These are phyloP conservation scores for Pyrrhoderma lamaoense DNA, from an alignment of 1,284 basidiomycete genomes.

Conservation along the genomic window DNA sequence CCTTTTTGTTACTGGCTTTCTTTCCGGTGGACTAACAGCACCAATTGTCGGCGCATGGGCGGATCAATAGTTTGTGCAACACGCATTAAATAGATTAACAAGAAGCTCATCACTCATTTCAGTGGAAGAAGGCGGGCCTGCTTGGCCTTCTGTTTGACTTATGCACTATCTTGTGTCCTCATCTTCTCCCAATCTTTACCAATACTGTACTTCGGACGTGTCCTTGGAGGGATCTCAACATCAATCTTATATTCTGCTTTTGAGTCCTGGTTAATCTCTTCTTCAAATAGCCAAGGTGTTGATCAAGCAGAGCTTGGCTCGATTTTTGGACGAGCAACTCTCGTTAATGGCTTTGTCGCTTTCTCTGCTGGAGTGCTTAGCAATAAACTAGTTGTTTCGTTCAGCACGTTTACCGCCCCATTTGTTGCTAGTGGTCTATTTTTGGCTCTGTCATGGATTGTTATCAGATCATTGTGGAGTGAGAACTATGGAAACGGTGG, in stretches of 20 bases:
- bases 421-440: constrained; percentile 56
- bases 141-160: constrained; percentile 59
- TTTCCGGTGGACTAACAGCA: constrained; percentile 59
- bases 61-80: constrained; percentile 54
- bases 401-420: constrained; percentile 43
- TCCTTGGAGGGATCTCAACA: constrained; percentile 62
- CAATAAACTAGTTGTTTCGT: constrained; percentile 27
- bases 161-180: constrained; percentile 49
- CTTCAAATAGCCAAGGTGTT: constrained; percentile 43
- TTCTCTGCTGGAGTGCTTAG: constrained; percentile 56
- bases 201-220: constrained; percentile 50
- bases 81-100: not conserved
- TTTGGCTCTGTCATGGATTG: constrained; percentile 46
- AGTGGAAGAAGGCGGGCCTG: constrained; percentile 65
- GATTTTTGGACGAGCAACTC: constrained; percentile 64
- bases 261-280: constrained; percentile 67
- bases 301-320: constrained; percentile 52
- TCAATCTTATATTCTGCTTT: constrained; percentile 70
- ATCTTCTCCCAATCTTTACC: constrained; percentile 51
- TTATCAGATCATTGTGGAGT: constrained; percentile 51
- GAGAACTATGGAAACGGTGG: constrained; percentile 56
- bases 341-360: constrained; percentile 66
- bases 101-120: constrained; percentile 1
- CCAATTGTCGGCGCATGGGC: constrained; percentile 71
- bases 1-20: constrained; percentile 66